phyloP scores from a whole-genome alignment of 768 basidiomycete species.

The Trichaptum fuscoviolaceum region DNA sequence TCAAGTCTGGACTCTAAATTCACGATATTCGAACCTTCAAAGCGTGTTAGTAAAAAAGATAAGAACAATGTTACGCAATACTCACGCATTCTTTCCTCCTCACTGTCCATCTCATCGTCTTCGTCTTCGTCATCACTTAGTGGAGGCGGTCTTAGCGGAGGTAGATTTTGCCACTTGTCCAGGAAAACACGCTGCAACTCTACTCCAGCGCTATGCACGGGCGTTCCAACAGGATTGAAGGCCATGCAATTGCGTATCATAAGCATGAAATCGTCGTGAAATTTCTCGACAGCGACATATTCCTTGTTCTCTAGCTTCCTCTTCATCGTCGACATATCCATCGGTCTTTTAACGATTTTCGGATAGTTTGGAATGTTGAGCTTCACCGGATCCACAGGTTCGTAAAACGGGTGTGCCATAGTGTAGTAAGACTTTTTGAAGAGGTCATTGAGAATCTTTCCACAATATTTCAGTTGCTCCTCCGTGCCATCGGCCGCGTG shows the following conservation, averaged over 20 bases:
- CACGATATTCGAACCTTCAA: constrained; percentile 59
- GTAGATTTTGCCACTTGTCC: constrained; percentile 83
- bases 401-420: constrained; percentile 81
- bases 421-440: constrained; percentile 71
- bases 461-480: constrained; percentile 84
- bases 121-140: constrained; percentile 57
- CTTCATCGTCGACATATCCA: constrained; percentile 90
- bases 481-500: constrained; percentile 61
- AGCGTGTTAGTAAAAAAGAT: constrained; percentile 17
- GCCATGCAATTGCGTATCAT: constrained; percentile 92
- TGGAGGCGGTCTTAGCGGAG: constrained; percentile 43
- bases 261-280: constrained; percentile 87
- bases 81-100: constrained; percentile 66
- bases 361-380: constrained; percentile 82
- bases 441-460: constrained; percentile 68
- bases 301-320: constrained; percentile 74
- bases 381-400: constrained; percentile 81
- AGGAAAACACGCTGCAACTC: constrained; percentile 86
- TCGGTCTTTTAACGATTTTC: constrained; percentile 87
- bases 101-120: constrained; percentile 59
- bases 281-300: constrained; percentile 73
- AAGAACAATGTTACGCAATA: constrained; percentile 13
- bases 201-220: constrained; percentile 81
- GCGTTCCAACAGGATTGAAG: constrained; percentile 87
- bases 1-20: constrained; percentile 77